Base-by-base conservation (phyloP, 2,329 filamentous ascomycete species). In the Macroventuria anomochaeta region DNA sequence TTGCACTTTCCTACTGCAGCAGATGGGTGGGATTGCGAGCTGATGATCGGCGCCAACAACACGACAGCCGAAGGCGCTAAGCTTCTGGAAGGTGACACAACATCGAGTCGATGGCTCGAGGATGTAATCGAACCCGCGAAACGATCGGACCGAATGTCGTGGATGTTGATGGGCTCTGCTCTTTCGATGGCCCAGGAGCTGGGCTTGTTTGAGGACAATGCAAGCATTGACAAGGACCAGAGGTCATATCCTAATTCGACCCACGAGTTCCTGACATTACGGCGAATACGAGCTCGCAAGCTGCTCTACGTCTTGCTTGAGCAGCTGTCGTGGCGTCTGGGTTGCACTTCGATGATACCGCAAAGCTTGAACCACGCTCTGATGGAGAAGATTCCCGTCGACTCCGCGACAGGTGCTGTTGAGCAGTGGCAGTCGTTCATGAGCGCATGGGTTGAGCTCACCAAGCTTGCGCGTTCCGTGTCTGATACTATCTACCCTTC, bases 71-170 rank as follows among this genome's bases (percentile, higher is more conserved):
- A 73, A 25, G 72, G 57, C 34, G 68, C 55, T 39, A 74, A 62
- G 46, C 60, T 68, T 12, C 65, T 74, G 17, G 69, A 74, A 53
- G 73, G 69, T 17, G 70, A 72, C 17, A 65, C 71, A 12, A 71
- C 66, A 3, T 72, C 75, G 3, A 78, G 74, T 48, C 66, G 77
- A 42, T 83, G 81, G 79, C 70, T 81, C 1, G 77, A 82, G 39
- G 81, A 83, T 57, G 81, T 84, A 29, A 79, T 83, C 33, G 77
- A 82, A 33, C 81, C 82, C 2, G 80, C 82, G 2, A 79, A 79
- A 53, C 73, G 80, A 49, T 84, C 80, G 0, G 82, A 84, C 60
- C 78, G 82, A 2, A 85, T 85, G 82, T 84, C 82, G 0, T 85
- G 83, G 83, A 85, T 84, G 79, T 62, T 84, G 17, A 76, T 85